These are phyloP conservation scores for Haplosporangium sp. DNA, from an alignment of 371 early-diverging fungal genomes.

Conservation along the genomic window DNA sequence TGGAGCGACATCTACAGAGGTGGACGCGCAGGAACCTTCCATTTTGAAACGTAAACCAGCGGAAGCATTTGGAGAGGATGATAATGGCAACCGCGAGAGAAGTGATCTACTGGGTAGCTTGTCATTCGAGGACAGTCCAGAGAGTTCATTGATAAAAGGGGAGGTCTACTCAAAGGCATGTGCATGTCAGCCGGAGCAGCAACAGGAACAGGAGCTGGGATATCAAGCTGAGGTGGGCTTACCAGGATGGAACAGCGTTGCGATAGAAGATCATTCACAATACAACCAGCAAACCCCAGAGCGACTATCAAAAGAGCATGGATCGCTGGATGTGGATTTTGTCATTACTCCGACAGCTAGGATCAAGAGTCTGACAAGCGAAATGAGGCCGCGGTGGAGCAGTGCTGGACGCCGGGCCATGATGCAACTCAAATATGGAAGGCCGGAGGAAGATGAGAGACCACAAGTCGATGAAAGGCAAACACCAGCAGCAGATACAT, in stretches of 20 bases:
- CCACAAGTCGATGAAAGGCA: background rate
- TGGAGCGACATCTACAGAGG: no score
- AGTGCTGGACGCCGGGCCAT: constrained; percentile 18
- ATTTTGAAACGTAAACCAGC: constrained; percentile 12
- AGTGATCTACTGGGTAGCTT: no score
- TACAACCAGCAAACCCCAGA: background rate
- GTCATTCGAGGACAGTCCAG: no score
- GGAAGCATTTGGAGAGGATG: background rate
- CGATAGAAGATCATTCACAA: background rate
- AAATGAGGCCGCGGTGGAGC: constrained; percentile 12
- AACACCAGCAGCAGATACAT: background rate
- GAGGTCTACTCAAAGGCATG: no score
- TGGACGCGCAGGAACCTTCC: background rate
- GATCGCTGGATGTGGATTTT: background rate
- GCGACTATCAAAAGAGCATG: background rate
- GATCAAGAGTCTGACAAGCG: background rate
- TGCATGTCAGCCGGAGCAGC: no score
- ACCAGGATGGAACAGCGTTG: no score
- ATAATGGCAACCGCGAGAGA: no score
- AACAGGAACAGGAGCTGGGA: no score
- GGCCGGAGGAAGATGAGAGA: background rate
- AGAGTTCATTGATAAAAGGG: no score
- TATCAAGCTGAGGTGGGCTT: no score
- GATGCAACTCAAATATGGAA: constrained; percentile 17
- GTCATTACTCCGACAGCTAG: constrained; percentile 9